A percentile compares a stretch with the other conserved stretches of the same genome.
Evolutionary conservation across 192 early-diverging fungal species (phyloP).

Genomic region (Entomortierella lignicola): DNA sequence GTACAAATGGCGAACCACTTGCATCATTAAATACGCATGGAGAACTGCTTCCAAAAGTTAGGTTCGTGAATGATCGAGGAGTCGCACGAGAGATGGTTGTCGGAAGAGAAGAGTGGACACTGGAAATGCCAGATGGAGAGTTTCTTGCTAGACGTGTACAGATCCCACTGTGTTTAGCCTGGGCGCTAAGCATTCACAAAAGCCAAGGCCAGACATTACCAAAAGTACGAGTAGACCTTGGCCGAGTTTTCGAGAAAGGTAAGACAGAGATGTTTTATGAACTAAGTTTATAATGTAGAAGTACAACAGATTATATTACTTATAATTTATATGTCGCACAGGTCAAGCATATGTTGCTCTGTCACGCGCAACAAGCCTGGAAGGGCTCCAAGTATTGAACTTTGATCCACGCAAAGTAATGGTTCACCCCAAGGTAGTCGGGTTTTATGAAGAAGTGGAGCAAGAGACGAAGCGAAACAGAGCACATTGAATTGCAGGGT

Average conservation of each 20-base stretch:
- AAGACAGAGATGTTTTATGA: too few species aligned
- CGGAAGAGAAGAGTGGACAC: conserved; percentile 36
- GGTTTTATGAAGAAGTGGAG: conserved; percentile 62
- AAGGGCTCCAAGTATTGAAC: conserved; percentile 74
- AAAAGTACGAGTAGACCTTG: conserved; percentile 78
- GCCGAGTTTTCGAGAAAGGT: conserved; percentile 83
- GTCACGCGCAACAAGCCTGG: conserved; percentile 75
- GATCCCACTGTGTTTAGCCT: conserved; percentile 81
- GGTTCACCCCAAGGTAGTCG: conserved; percentile 75
- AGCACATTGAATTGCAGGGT: neutral
- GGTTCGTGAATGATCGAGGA: conserved; percentile 11
- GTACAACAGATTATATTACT: too few species aligned
- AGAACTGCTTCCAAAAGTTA: conserved; percentile 25
- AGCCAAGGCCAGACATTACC: conserved; percentile 89
- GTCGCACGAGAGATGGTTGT: conserved; percentile 17
- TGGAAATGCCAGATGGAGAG: conserved; percentile 21
- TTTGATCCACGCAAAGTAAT: conserved; percentile 73
- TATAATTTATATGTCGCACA: too few species aligned
- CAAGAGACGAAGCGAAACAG: neutral
- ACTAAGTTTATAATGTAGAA: too few species aligned
- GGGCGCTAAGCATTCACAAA: conserved; percentile 91
- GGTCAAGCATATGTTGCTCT: conserved; percentile 88
- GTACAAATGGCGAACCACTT: neutral
- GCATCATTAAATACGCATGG: conserved; percentile 19
- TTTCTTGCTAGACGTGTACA: conserved; percentile 44